Base-by-base conservation (phyloP, 495 filamentous ascomycete species). In the Podospora pseudocomata region DNA sequence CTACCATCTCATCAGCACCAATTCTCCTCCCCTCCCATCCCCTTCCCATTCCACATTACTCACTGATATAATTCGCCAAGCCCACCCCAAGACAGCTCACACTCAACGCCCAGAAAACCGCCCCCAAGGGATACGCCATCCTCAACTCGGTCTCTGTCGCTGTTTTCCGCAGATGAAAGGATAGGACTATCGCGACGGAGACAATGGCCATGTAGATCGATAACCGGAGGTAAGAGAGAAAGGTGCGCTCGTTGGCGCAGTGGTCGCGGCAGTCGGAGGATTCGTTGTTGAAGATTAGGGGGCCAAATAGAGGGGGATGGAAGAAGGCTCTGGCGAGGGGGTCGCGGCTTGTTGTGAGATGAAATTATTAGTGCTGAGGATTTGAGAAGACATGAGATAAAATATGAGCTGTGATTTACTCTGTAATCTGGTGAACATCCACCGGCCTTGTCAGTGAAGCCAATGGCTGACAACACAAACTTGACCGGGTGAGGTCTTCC, bases 181-280 rank as follows among this genome's bases (percentile, higher is more conserved):
- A 97, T 54, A 97, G 85, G 9, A 95, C 85, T 68, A 99, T 97
- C 55, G 95, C 95, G 19, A 94, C 82, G 9, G 92, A 86, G 20
- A 98, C 94, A 39, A 99, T 82, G 65, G 92, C 86, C 83, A 99
- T 90, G 81, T 97, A 97, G 73, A 97, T 87, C 19, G 91, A 89
- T 5, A 99, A 87, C 3, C 95, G 89, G 4, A 99, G 89, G 87
- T 94, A 97, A 20, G 96, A 97, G 63, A 99, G 90, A 75, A 98
- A 99, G 68, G 89, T 93, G 76, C 90, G 80, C 77, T 93, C 90
- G 65, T 91, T 91, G 16, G 90, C 90, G 72, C 90, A 91, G 72
- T 92, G 89, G 66, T 93, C 90, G 44, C 95, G 88, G 23, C 93
- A 94, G 79, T 99, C 96, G 64, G 91, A 94, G 65, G 86, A 85